Conservation (phyloP, 345 rosid genomes). For the Limnanthes douglasii region DNA sequence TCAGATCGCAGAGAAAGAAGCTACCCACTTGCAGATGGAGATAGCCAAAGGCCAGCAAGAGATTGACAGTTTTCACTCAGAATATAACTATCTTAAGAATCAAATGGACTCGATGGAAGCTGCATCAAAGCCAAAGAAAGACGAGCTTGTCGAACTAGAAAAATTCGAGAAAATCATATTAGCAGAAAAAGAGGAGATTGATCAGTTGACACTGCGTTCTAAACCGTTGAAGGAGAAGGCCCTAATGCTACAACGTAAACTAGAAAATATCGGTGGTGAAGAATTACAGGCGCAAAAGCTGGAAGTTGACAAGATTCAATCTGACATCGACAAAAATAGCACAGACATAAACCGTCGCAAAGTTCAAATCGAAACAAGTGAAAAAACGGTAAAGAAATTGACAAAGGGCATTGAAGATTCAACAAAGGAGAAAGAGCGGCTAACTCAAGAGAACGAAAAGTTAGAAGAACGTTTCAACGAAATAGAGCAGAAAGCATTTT, state of each 20-base stretch:
- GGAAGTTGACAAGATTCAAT: constrained; percentile 71
- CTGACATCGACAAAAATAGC: constrained; percentile 67
- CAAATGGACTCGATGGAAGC: constrained; percentile 70
- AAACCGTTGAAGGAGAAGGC: constrained; percentile 75
- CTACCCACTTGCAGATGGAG: constrained; percentile 63
- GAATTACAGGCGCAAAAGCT: constrained; percentile 57
- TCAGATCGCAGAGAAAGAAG: constrained; percentile 52
- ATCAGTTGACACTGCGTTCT: constrained; percentile 48
- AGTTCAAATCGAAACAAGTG: constrained; percentile 78
- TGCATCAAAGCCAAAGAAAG: constrained; percentile 64
- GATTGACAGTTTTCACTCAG: constrained; percentile 73
- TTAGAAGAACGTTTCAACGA: constrained; percentile 41
- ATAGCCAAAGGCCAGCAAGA: constrained; percentile 76
- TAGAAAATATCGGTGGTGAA: constrained; percentile 93
- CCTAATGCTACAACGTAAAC: constrained; percentile 59
- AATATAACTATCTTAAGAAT: constrained; percentile 52
- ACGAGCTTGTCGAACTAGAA: constrained; percentile 48
- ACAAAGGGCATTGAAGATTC: constrained; percentile 77
- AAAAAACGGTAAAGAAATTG: constrained; percentile 78
- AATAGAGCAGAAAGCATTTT: constrained; percentile 68
- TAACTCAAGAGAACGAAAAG: constrained; percentile 57
- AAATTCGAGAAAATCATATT: constrained; percentile 45
- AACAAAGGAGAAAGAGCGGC: constrained; percentile 58
- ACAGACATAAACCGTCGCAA: constrained; percentile 84
- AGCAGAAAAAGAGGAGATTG: constrained; percentile 61